Evolutionary conservation across 2,329 filamentous ascomycete species (phyloP).

Genomic region (Calonectria pseudoturangicola): DNA sequence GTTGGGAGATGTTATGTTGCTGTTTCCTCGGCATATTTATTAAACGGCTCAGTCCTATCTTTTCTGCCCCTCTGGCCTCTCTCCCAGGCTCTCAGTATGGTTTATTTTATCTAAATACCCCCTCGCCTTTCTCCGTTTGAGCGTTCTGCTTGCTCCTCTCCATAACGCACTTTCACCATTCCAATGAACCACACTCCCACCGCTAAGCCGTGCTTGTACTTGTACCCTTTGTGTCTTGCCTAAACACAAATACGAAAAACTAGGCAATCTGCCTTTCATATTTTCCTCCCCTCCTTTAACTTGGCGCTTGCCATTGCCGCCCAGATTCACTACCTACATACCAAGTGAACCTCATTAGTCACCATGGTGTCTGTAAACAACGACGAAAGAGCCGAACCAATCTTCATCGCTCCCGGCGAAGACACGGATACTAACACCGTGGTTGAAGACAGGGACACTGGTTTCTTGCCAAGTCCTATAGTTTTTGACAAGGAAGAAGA

Average conservation of each 20-base stretch:
- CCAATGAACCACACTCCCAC: conserved; percentile 13
- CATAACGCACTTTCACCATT: neutral
- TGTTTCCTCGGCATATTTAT: conserved; percentile 3
- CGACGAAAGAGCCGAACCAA: conserved; percentile 30
- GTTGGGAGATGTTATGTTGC: neutral
- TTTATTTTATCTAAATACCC: neutral
- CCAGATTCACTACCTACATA: neutral
- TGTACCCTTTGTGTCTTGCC: neutral
- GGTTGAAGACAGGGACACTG: conserved; percentile 37
- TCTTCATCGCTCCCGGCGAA: conserved; percentile 27
- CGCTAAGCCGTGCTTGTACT: neutral
- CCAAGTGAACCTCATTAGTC: neutral
- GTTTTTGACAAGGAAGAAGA: conserved; percentile 9
- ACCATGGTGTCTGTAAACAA: conserved; percentile 32
- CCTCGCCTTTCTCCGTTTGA: neutral
- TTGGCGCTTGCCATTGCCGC: neutral
- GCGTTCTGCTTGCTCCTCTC: neutral
- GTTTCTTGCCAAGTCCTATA: neutral
- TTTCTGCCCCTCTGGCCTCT: neutral
- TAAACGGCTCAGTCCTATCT: neutral
- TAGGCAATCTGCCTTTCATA: neutral
- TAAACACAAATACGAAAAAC: neutral
- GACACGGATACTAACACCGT: conserved; percentile 42
- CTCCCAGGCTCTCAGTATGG: too few species aligned
- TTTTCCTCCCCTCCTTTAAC: neutral